Base-by-base conservation (phyloP, 495 filamentous ascomycete genomes). In the Daldinia concentrica region DNA sequence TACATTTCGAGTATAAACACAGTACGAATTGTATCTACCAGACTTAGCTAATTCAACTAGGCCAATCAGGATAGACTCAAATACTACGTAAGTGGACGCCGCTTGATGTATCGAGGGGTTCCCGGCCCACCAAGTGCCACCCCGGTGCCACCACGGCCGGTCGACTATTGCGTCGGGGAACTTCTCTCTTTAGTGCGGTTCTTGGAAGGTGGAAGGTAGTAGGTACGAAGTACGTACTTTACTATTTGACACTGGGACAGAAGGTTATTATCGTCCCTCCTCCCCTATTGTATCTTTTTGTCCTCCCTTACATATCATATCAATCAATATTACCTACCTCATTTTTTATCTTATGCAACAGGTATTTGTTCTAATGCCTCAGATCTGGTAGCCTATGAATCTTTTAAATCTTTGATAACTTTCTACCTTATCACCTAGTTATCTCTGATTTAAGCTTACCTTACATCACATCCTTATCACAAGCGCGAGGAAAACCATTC, bases 71-170 rank as follows among this genome's bases (percentile, higher is more conserved):
- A 24, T 6, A 5, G 7, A 32, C 27, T 8, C 26, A 68, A 68
- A 60, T 61, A 61, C 37, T 64, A 50, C 43, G 64, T 63, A 68
- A 72, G 64, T 72, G 64, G 64, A 51, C 64, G 64, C 69, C 64
- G 69, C 69, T 72, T 68, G 56, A 68, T 72, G 58, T 68, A 62
- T 72, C 69, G 69, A 72, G 69, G 69, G 69, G 69, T 64, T 68
- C 60, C 69, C 50, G 69, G 60, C 37, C 69, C 69, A 72, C 64
- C 58, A 60, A 68, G 55, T 67, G 69, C 69, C 68, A 71, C 68
- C 56, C 26, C 59, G 45, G 45, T 62, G 56, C 55, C 64, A 59
- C 55, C 30, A 60, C 57, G 69, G 45, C 69, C 69, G 59, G 69
- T 64, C 69, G 61, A 68, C 62, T 71, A 64, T 64, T 57, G 65